These are phyloP conservation scores for Zychaea mexicana DNA, from an alignment of 371 early-diverging fungal species.

Conservation along the genomic window DNA sequence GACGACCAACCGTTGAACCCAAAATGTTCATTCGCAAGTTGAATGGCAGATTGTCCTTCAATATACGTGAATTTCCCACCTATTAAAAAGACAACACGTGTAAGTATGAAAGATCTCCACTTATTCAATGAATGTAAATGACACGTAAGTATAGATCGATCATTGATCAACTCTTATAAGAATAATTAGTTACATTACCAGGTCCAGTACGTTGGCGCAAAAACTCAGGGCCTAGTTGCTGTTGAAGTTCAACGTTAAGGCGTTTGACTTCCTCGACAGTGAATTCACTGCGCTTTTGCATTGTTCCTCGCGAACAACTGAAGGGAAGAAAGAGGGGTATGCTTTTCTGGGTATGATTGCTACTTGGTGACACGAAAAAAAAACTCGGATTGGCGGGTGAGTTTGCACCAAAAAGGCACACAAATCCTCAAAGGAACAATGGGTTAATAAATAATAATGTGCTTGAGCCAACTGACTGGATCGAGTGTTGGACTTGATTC, in stretches of 20 bases:
- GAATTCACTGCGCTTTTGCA: not conserved
- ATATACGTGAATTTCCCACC: constrained; percentile 78
- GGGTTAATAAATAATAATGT: too few species aligned
- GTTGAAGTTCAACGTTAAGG: not conserved
- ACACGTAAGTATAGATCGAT: not conserved
- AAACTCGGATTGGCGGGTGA: too few species aligned
- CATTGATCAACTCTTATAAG: too few species aligned
- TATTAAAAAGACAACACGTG: not conserved
- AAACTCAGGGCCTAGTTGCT: constrained; percentile 14
- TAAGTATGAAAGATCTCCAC: not conserved
- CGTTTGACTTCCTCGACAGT: not conserved
- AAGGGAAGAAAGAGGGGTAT: not conserved
- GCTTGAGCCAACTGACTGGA: too few species aligned
- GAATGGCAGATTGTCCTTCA: constrained; percentile 91
- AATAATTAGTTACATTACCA: not conserved
- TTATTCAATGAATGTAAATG: not conserved
- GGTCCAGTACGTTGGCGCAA: constrained; percentile 11
- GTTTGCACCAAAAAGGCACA: too few species aligned
- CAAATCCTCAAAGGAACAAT: too few species aligned
- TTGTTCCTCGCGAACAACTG: not conserved
- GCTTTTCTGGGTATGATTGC: too few species aligned
- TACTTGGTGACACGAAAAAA: too few species aligned
- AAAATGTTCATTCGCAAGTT: constrained; percentile 96
- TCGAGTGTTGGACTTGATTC: too few species aligned
- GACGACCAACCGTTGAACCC: constrained; percentile 98